Evolutionary conservation across 768 basidiomycete species (phyloP), one percentile per base, ranked within the genome.

Genomic region (Russula sp.): DNA sequence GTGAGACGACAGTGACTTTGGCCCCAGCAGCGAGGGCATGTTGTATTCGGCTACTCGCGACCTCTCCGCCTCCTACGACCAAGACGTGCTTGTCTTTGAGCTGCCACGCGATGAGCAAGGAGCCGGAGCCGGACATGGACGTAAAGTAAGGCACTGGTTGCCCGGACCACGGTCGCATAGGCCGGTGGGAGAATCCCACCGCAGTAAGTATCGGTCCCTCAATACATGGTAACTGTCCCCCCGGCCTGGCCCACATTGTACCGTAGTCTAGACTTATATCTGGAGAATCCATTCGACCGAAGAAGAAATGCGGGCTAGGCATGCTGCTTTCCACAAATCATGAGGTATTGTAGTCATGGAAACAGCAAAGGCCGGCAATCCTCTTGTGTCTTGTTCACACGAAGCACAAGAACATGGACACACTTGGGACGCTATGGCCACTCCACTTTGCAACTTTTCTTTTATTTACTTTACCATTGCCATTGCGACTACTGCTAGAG

Each of bases 71-170:
- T 48, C 97, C 97, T 68, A 98, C 84, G 69, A 98, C 83, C 71
- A 98, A 87, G 51, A 97, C 92, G 20, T 78, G 80, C 68, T 90
- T 93, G 68, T 81, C 77, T 62, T 83, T 85, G 73, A 98, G 88
- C 74, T 96, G 94, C 89, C 92, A 97, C 40, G 97, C 96, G 66
- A 98, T 78, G 45, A 98, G 82, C 50, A 98, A 82, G 1, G 94
- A 95, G 7, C 85, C 86, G 13, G 58, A 44, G 7, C 34, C 50
- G 18, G 50, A 51, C 50, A 31, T 59, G 49, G 18, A 18, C 16
- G 35, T 58, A 27, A 20, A 16, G 44, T 6, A 18, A 44, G 45
- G 45, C 20, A 47, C n/a, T 27, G 20, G 47, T 48, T 48, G 47
- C 47, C 22, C 47, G 47, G 47, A 16, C 10, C 47, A 48, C 45